Evolutionary conservation across 805 yeast species (phyloP).

Genomic region (Saturnispora dispora): DNA sequence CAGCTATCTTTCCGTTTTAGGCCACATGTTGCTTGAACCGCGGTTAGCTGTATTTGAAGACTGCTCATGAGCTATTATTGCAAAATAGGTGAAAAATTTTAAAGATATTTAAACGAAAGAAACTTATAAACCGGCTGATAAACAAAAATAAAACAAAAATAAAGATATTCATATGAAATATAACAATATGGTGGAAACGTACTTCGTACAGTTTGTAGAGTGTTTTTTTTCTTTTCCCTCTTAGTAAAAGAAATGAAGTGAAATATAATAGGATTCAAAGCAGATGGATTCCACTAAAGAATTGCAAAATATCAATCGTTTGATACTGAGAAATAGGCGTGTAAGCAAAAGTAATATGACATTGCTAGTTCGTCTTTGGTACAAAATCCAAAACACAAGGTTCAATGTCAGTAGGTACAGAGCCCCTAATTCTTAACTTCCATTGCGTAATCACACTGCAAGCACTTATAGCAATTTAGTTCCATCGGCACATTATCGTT

Average conservation of each 20-base stretch:
- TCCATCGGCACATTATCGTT: constrained; percentile 12
- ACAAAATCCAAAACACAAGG: constrained; percentile 1
- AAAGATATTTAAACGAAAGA: neutral
- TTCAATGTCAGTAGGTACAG: neutral
- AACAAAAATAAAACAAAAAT: neutral
- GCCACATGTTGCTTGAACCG: neutral
- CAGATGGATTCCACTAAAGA: neutral
- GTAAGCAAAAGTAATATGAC: neutral
- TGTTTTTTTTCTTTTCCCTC: neutral
- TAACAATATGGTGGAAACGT: neutral
- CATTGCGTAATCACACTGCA: constrained; percentile 51
- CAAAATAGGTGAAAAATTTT: neutral
- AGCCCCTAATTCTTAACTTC: constrained; percentile 28
- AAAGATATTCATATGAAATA: neutral
- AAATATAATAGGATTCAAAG: neutral
- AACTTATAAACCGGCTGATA: neutral
- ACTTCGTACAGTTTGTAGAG: neutral
- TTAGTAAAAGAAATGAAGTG: neutral
- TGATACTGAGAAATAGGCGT: neutral
- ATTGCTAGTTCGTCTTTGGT: neutral
- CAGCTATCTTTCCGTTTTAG: neutral
- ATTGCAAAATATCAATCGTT: neutral
- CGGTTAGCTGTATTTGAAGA: neutral
- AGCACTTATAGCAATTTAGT: constrained; percentile 36
- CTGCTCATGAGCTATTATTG: neutral